These are phyloP conservation scores for Colletotrichum falcatum DNA, from an alignment of 2,329 filamentous ascomycete genomes.

Conservation along the genomic window DNA sequence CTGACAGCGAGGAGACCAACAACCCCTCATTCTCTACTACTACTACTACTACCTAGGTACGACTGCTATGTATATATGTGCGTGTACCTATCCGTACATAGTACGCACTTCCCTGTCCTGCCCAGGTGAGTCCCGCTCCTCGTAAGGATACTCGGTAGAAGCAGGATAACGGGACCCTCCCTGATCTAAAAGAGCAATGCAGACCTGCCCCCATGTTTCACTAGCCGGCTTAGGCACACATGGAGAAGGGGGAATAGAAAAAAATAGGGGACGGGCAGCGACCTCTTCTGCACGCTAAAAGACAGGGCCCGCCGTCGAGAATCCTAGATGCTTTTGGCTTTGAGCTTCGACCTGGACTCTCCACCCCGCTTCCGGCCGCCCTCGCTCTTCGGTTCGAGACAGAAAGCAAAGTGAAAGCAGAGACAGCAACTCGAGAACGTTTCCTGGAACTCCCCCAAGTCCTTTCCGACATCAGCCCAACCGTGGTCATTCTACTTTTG, in stretches of 20 bases:
- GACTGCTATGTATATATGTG: too few species aligned
- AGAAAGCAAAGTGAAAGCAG: constrained; percentile 16
- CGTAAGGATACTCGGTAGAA: background rate
- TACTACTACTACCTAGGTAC: too few species aligned
- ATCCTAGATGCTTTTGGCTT: constrained; percentile 30
- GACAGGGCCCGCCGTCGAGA: constrained; percentile 39
- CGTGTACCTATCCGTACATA: too few species aligned
- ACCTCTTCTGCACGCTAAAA: constrained; percentile 39
- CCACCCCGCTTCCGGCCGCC: constrained; percentile 37
- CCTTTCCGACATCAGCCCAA: constrained; percentile 14
- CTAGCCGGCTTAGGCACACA: constrained; percentile 32
- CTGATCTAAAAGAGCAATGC: too few species aligned
- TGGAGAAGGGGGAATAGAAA: background rate
- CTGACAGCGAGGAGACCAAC: constrained; percentile 10
- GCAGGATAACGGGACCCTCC: constrained; percentile 8
- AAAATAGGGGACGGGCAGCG: constrained; percentile 33
- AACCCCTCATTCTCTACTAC: constrained; percentile 27
- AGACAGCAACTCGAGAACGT: constrained; percentile 9
- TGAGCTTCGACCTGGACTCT: constrained; percentile 38
- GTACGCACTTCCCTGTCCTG: too few species aligned
- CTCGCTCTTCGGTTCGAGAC: constrained; percentile 20
- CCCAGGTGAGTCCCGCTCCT: constrained; percentile 26
- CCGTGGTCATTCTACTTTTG: constrained; percentile 2
- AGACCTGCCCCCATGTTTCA: constrained; percentile 41
- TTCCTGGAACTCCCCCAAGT: constrained; percentile 8